Evolutionary conservation across 2,329 filamentous ascomycete species (phyloP).

Genomic region (Xylaria sp.): DNA sequence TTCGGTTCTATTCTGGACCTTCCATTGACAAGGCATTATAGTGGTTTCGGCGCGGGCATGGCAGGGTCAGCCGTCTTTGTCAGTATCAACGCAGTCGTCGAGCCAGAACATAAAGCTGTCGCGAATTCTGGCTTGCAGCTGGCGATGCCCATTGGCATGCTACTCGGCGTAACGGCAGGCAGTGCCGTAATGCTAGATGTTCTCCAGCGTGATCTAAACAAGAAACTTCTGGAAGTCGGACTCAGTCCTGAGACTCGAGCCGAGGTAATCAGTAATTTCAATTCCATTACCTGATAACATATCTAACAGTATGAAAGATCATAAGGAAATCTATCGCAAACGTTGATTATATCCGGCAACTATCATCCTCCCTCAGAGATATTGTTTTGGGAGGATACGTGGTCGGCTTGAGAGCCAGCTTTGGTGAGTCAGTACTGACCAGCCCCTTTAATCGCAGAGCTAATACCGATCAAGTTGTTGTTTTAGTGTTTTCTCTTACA

Average conservation of each 20-base stretch:
- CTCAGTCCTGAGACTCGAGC: slow-evolving; percentile 38
- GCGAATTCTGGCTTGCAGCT: slow-evolving; percentile 61
- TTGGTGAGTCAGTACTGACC: slow-evolving; percentile 24
- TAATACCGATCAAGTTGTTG: slow-evolving; percentile 22
- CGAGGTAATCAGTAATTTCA: slow-evolving; percentile 34
- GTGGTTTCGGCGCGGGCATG: slow-evolving; percentile 62
- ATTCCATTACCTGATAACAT: neutral
- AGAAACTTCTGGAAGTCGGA: slow-evolving; percentile 43
- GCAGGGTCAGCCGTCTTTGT: slow-evolving; percentile 56
- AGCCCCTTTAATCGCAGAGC: neutral
- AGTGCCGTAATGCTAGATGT: slow-evolving; percentile 45
- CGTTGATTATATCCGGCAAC: slow-evolving; percentile 52
- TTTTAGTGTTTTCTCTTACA: slow-evolving; percentile 30
- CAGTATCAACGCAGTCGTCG: slow-evolving; percentile 59
- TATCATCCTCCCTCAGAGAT: slow-evolving; percentile 20
- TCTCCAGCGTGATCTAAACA: slow-evolving; percentile 46
- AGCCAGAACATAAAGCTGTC: slow-evolving; percentile 59
- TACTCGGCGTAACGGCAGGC: slow-evolving; percentile 44
- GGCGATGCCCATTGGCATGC: slow-evolving; percentile 54
- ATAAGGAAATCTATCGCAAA: slow-evolving; percentile 54
- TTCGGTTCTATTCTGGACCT: neutral
- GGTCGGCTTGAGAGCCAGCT: slow-evolving; percentile 31
- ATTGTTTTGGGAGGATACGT: slow-evolving; percentile 36
- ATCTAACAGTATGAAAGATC: slow-evolving; percentile 45
- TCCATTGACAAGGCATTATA: slow-evolving; percentile 34